Evolutionary conservation across 2,329 filamentous ascomycete species (phyloP), one percentile per base, ranked within the genome.

Genomic region (Cercospora nicotianae): DNA sequence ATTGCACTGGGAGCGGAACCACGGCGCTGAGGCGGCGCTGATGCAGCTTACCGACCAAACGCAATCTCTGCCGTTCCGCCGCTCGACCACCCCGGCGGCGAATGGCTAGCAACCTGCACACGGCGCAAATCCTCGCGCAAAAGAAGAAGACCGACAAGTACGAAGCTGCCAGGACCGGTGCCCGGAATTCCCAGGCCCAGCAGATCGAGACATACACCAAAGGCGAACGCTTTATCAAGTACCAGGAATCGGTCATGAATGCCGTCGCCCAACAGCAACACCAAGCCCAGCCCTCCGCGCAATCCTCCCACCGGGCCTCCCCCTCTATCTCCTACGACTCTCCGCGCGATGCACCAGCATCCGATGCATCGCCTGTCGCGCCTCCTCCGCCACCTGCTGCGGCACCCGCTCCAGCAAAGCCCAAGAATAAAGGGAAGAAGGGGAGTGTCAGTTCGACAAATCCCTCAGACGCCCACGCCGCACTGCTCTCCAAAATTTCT

Each of bases 401-500:
- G 81, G 79, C 83, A 45, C 77, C 81, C 68, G 77, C 81, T 64
- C 81, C 85, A 57, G 81, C 85, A 36, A 95, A 95, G 81, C 87
- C 85, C 65, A 96, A 96, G 83, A 88, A 86, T 73, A 96, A 96
- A 82, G 84, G 87, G 59, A 77, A 77, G 68, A 76, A 77, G 61
- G 70, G 68, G 30, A 66, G 65, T 28, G 67, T 65, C 33, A 93
- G 96, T 78, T 91, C 92, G 30, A 92, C 89, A 75, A 94, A 97
- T 78, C 91, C 92, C 20, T 92, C 88, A 75, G 95, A 98, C 81
- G 93, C 94, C 58, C 93, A 93, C 69, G 96, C 97, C 81, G 87
- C 97, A 72, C 87, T 99, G 62, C 91, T 94, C 70, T 93, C 94
- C 70, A 93, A 96, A 77, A 97, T 99, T 78, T 94, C 93, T 23